Conservation (phyloP, 768 basidiomycete genomes). For the Cystobasidium onofrii region DNA sequence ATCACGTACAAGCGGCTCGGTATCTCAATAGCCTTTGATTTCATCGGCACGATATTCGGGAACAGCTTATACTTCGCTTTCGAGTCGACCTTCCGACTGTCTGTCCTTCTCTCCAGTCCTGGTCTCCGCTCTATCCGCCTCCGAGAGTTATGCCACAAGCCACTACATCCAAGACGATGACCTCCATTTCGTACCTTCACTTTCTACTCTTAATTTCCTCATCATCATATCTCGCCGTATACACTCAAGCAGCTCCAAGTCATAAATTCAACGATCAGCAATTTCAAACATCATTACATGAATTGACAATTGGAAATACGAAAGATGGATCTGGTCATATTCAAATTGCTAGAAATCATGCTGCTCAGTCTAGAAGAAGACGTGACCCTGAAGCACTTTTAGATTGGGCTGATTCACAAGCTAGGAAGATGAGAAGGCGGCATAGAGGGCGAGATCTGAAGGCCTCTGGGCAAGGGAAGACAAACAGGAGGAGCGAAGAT, state of each 20-base stretch:
- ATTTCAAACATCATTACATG: neutral
- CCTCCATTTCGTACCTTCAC: neutral
- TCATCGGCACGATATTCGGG: too few relatives aligned
- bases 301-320: neutral
- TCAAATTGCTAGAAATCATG: conserved; percentile 11
- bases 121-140: too few relatives aligned
- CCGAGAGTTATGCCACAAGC: neutral
- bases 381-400: neutral
- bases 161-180: too few relatives aligned
- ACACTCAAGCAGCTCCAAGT: neutral
- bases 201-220: neutral
- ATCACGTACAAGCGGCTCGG: too few relatives aligned
- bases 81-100: too few relatives aligned
- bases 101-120: too few relatives aligned
- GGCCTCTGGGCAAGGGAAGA: neutral
- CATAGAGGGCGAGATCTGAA: neutral
- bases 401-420: conserved; percentile 9
- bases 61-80: too few relatives aligned
- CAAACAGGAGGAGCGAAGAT: neutral
- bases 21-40: too few relatives aligned
- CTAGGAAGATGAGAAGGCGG: neutral
- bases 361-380: neutral
- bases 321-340: neutral
- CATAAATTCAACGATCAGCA: neutral
- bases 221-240: neutral